Percentiles rank a stretch among this genome's conserved stretches.
Evolutionary conservation across 805 yeast genomes (phyloP).

Genomic region (Candida adriatica): DNA sequence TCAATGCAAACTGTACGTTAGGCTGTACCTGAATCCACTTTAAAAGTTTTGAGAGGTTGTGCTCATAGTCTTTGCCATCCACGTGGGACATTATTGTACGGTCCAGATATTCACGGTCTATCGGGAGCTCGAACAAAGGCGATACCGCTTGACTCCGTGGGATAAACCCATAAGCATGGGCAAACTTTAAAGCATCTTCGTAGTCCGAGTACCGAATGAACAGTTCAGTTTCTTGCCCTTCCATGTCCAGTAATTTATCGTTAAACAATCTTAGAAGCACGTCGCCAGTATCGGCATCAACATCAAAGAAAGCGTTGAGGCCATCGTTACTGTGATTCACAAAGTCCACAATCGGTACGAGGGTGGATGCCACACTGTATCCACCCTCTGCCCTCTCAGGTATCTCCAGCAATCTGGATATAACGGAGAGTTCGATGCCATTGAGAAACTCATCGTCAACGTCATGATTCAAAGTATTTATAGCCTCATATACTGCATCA

Average conservation of each 20-base stretch:
- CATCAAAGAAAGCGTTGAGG: conserved; percentile 53
- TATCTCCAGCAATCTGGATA: conserved; percentile 58
- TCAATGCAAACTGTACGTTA: conserved; percentile 31
- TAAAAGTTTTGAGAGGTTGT: conserved; percentile 23
- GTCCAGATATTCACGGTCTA: conserved; percentile 21
- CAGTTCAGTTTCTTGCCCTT: conserved; percentile 26
- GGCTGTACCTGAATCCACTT: conserved; percentile 34
- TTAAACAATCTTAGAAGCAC: conserved; percentile 30
- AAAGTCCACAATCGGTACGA: conserved; percentile 64
- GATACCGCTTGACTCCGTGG: conserved; percentile 25
- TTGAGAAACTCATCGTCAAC: conserved; percentile 12
- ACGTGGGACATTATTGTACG: conserved; percentile 7
- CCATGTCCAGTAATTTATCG: conserved; percentile 1
- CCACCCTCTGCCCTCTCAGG: conserved; percentile 38
- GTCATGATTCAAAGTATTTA: conserved; percentile 19
- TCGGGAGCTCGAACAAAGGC: conserved; percentile 28
- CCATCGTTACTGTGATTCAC: conserved; percentile 47
- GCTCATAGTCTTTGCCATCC: conserved; percentile 7
- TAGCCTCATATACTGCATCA: conserved; percentile 13
- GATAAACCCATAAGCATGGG: conserved; percentile 39
- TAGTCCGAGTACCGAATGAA: conserved; percentile 38
- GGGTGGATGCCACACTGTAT: conserved; percentile 42
- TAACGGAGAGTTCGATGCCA: conserved; percentile 37
- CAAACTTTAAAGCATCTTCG: conserved; percentile 36
- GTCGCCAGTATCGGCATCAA: conserved; percentile 39